Percentiles rank a stretch among this genome's conserved stretches.
Conservation (phyloP, 345 rosid genomes). For the Citrus hindsii region DNA sequence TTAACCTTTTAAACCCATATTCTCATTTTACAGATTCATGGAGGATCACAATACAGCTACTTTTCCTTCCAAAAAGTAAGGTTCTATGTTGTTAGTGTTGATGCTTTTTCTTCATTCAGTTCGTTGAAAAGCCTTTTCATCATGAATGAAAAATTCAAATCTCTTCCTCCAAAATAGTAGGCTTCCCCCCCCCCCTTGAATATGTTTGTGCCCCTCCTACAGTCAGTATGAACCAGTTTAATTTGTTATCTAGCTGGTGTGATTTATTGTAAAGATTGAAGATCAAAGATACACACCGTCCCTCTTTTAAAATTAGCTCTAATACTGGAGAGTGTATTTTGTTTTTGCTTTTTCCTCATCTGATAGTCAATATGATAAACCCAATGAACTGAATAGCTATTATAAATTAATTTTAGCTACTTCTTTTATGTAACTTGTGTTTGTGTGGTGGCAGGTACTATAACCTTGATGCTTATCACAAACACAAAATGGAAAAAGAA, state of each 20-base stretch:
- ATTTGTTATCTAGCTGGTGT: not conserved
- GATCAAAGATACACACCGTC: not conserved
- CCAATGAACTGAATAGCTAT: not conserved
- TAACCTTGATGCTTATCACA: slow-evolving; percentile 80
- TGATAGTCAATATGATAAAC: not conserved
- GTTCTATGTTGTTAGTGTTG: slow-evolving; percentile 6
- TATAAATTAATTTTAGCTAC: not conserved
- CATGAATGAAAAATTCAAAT: not conserved
- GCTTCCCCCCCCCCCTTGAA: too few species aligned
- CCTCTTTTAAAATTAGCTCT: not conserved
- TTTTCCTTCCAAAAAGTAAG: slow-evolving; percentile 94
- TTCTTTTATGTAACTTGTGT: not conserved
- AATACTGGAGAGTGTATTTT: not conserved
- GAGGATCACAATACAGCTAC: slow-evolving; percentile 98
- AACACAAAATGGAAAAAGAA: slow-evolving; percentile 69
- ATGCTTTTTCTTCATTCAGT: slow-evolving; percentile 7
- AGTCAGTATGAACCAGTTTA: not conserved
- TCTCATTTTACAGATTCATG: slow-evolving; percentile 65
- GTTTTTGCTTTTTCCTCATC: not conserved
- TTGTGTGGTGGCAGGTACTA: slow-evolving; percentile 59
- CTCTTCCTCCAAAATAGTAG: not conserved
- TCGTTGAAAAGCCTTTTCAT: not conserved
- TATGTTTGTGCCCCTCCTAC: not conserved
- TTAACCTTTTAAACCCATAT: not conserved
- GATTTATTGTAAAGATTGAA: not conserved